Evolutionary conservation across 2,329 filamentous ascomycete genomes (phyloP).

Genomic region (Capronia americana): DNA sequence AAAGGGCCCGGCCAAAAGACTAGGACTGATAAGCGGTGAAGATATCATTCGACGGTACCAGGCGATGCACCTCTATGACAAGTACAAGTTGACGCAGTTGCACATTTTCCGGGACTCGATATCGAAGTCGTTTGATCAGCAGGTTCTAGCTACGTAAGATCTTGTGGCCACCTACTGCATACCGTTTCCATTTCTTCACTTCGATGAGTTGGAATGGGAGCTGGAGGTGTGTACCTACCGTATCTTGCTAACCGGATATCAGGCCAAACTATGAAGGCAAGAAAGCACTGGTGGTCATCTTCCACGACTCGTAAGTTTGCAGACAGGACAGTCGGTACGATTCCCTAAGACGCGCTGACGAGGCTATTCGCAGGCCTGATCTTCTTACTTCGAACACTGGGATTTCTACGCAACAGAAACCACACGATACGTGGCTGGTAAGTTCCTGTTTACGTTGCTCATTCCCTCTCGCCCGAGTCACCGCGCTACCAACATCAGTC

Average conservation of each 20-base stretch:
- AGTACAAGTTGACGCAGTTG: conserved; percentile 78
- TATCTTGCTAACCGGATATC: background rate
- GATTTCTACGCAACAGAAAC: conserved; percentile 74
- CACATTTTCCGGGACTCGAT: conserved; percentile 77
- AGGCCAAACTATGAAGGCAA: conserved; percentile 70
- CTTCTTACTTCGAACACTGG: conserved; percentile 71
- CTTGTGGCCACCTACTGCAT: background rate
- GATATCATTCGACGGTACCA: conserved; percentile 82
- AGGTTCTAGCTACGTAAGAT: conserved; percentile 76
- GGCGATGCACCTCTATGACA: conserved; percentile 71
- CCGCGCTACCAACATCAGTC: too few relatives aligned
- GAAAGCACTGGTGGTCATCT: conserved; percentile 77
- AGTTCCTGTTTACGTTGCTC: conserved; percentile 47
- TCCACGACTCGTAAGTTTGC: conserved; percentile 69
- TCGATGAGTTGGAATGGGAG: background rate
- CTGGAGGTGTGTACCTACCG: background rate
- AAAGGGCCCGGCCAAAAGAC: background rate
- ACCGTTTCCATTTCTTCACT: background rate
- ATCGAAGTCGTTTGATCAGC: conserved; percentile 80
- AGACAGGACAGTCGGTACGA: conserved; percentile 22
- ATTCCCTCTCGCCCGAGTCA: conserved; percentile 17
- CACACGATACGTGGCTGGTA: conserved; percentile 89
- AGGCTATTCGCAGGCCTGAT: conserved; percentile 63
- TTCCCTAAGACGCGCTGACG: conserved; percentile 1
- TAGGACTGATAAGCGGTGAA: conserved; percentile 31